Percentiles rank a stretch among this genome's conserved stretches.
Evolutionary conservation across 73 alveolate genomes (phyloP).

Genomic region (Symbiodinium pilosum): DNA sequence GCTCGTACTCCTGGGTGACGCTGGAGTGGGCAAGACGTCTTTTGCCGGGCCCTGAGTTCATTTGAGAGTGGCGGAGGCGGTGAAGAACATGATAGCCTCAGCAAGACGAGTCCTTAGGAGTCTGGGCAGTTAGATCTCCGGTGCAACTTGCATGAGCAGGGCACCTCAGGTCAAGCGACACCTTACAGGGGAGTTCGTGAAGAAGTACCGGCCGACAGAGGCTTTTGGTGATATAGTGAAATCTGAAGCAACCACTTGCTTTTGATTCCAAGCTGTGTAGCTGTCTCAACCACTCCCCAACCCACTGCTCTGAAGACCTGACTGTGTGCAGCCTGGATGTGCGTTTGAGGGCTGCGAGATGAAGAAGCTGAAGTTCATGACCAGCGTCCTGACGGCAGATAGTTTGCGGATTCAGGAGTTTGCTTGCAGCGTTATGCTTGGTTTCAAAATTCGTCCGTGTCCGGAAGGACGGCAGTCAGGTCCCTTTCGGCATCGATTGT

Average conservation of each 20-base stretch:
- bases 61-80: no score
- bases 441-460: no score
- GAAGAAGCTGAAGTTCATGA: slow-evolving; percentile 54
- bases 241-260: background rate
- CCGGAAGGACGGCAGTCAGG: no score
- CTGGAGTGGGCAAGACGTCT: slow-evolving; percentile 99
- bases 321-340: background rate
- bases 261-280: background rate
- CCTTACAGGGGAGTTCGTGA: slow-evolving; percentile 98
- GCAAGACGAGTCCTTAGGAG: no score
- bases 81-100: no score
- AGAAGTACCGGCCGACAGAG: slow-evolving; percentile 96
- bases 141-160: no score
- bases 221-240: background rate
- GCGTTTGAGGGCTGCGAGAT: slow-evolving; percentile 54
- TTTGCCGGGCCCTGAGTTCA: slow-evolving; percentile 87
- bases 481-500: background rate
- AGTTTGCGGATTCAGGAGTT: background rate
- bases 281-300: background rate
- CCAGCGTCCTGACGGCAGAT: background rate
- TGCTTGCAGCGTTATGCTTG: no score
- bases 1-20: slow-evolving; percentile 98
- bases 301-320: background rate
- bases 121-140: no score
- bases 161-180: slow-evolving; percentile 96